Evolutionary conservation across 2,329 filamentous ascomycete genomes (phyloP), one percentile per base, ranked within the genome.

Genomic region (Colletotrichum salicis): DNA sequence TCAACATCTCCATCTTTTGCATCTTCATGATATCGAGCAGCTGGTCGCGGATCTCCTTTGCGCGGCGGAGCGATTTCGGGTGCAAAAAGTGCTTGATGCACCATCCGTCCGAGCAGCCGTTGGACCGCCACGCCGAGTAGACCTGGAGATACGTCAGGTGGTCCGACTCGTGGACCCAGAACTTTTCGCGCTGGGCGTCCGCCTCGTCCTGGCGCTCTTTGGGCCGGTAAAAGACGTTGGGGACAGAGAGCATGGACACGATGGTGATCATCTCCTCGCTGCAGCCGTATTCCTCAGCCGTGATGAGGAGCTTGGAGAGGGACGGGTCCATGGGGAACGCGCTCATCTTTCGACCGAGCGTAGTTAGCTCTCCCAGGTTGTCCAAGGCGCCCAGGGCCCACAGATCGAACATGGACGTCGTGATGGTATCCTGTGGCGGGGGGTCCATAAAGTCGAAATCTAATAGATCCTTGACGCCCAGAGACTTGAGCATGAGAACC

Each of bases 401-500:
- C 0, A 99, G 89, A 77, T 99, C 96, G 82, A 98, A 99, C 45
- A 99, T 91, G 4, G 95, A 98, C 0, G 96, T 99, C 0, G 94
- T 96, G 75, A 99, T 98, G 0, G 95, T 98, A 78, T 99, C 97
- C 82, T 99, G 96, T 0, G 96, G 96, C 7, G 96, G 96, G 1
- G 96, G 96, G 76, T 99, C 96, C 96, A 99, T 98, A 77, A 99
- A 99, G 80, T 98, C 95, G 78, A 99, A 99, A 80, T 99, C 96
- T 1, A 99, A 84, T 11, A 99, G 86, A 76, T 99, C 95, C 78
- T 94, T 96, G 22, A 99, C 96, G 0, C 96, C 96, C 0, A 99
- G 88, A 0, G 94, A 97, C 79, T 99, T 99, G 58, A 99, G 88
- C 60, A 99, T 89, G 15, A 99, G 87, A 3, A 99, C 96, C 0